Evolutionary conservation across 768 basidiomycete species (phyloP).

Genomic region (Podaxis pistillaris): DNA sequence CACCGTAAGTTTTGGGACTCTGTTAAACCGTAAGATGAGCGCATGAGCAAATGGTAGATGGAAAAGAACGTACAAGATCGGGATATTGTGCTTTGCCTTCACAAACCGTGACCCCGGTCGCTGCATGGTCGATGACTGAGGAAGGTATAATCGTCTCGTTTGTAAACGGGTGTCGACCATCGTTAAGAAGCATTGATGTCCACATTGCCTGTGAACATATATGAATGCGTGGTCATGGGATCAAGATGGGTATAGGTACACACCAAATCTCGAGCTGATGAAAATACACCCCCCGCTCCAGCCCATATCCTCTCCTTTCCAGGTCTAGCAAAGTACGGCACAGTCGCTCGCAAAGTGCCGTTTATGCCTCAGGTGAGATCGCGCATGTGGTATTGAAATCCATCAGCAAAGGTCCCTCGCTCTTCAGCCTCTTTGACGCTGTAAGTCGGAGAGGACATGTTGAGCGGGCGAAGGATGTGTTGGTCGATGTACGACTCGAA

Average conservation of each 20-base stretch:
- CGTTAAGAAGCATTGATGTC: constrained; percentile 39
- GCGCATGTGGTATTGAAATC: constrained; percentile 33
- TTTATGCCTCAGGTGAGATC: constrained; percentile 28
- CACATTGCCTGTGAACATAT: constrained; percentile 26
- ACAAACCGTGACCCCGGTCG: constrained; percentile 32
- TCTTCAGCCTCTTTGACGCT: constrained; percentile 35
- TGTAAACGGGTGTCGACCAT: constrained; percentile 36
- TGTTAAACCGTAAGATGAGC: neutral
- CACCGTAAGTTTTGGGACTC: constrained; percentile 40
- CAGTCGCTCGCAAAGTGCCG: constrained; percentile 31
- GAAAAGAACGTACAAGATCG: constrained; percentile 28
- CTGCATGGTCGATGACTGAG: constrained; percentile 34
- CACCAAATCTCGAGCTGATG: constrained; percentile 40
- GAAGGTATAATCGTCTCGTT: constrained; percentile 35
- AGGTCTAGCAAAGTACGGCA: constrained; percentile 39
- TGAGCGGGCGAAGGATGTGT: constrained; percentile 36
- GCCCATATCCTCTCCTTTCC: constrained; percentile 40
- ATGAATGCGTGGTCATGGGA: neutral
- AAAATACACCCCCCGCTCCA: constrained; percentile 40
- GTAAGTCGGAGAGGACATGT: constrained; percentile 40
- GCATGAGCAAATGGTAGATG: neutral
- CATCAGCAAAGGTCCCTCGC: constrained; percentile 33
- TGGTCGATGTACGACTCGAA: constrained; percentile 39
- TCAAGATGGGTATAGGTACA: neutral
- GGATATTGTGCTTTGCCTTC: constrained; percentile 34